A percentile compares a stretch with the other conserved stretches of the same genome.
Evolutionary conservation across 2,329 filamentous ascomycete genomes (phyloP).

Genomic region (Lachnellula arida): DNA sequence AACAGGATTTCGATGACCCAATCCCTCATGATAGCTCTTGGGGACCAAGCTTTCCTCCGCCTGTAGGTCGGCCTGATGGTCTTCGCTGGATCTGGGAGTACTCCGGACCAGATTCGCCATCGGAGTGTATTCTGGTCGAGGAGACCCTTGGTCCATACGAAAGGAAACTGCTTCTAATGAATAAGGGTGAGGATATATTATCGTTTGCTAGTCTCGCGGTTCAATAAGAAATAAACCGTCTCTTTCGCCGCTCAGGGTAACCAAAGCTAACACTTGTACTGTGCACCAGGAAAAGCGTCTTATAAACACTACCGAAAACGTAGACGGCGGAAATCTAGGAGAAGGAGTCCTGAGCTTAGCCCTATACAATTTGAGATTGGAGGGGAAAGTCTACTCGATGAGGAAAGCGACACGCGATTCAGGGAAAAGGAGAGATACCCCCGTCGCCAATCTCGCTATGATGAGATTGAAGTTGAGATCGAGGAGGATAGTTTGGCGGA

Average conservation of each 20-base stretch:
- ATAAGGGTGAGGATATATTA: constrained; percentile 24
- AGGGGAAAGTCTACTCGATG: background rate
- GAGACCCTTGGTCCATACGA: constrained; percentile 52
- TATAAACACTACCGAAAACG: background rate
- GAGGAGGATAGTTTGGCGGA: background rate
- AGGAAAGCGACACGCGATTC: background rate
- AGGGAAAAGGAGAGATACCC: background rate
- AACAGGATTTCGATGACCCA: constrained; percentile 17
- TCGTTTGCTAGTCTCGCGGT: background rate
- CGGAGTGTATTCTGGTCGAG: constrained; percentile 43
- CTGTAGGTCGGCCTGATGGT: constrained; percentile 29
- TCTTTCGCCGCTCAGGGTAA: background rate
- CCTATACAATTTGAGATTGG: background rate
- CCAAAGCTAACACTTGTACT: background rate
- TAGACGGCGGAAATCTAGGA: background rate
- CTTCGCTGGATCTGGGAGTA: constrained; percentile 53
- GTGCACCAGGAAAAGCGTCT: background rate
- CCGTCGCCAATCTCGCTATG: background rate
- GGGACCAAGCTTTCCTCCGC: constrained; percentile 25
- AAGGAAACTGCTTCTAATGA: constrained; percentile 41
- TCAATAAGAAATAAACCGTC: background rate
- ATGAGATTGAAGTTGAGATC: background rate
- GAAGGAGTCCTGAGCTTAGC: background rate
- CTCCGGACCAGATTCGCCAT: constrained; percentile 40
- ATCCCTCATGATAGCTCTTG: constrained; percentile 34